phyloP scores from a whole-genome alignment of 495 filamentous ascomycete species.

The Symbiotaphrina buchneri region DNA sequence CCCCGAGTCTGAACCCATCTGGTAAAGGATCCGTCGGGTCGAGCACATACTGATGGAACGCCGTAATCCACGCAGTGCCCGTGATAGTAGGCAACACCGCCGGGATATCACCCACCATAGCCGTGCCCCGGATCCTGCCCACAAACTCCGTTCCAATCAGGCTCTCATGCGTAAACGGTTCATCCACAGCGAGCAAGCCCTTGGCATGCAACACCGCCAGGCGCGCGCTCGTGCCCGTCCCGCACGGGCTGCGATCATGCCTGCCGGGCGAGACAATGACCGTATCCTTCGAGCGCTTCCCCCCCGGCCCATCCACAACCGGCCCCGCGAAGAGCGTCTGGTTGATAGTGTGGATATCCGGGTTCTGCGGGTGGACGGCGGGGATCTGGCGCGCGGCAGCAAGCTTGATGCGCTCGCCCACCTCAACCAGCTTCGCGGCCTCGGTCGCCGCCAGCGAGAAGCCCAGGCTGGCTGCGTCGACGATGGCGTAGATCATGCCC shows the following conservation, averaged over 20 bases:
- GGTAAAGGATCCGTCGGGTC: conserved; percentile 15
- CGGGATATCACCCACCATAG: conserved; percentile 10
- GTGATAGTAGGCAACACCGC: conserved; percentile 14
- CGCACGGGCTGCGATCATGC: conserved; percentile 17
- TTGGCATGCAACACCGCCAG: conserved; percentile 14
- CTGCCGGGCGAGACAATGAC: conserved; percentile 16
- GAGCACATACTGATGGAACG: conserved; percentile 14
- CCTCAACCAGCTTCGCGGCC: conserved; percentile 9
- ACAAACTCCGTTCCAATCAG: conserved; percentile 13
- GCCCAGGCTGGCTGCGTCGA: conserved; percentile 11
- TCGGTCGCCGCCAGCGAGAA: conserved; percentile 9
- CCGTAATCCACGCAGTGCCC: conserved; percentile 15
- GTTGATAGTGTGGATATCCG: conserved; percentile 11
- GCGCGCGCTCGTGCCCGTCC: conserved; percentile 16
- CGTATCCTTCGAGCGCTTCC: conserved; percentile 11
- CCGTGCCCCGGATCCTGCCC: conserved; percentile 11
- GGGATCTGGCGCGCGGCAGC: conserved; percentile 9
- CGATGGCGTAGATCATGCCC: conserved; percentile 16
- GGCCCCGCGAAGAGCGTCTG: conserved; percentile 12
- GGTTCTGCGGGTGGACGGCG: conserved; percentile 15
- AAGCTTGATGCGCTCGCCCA: conserved; percentile 14
- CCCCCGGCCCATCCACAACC: conserved; percentile 5
- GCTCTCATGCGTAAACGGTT: conserved; percentile 13
- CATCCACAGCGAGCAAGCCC: conserved; percentile 10
- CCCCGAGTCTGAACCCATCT: conserved; percentile 12